Evolutionary conservation across 148 eudicot genomes (phyloP).

Genomic region (Camellia lanceoleosa): DNA sequence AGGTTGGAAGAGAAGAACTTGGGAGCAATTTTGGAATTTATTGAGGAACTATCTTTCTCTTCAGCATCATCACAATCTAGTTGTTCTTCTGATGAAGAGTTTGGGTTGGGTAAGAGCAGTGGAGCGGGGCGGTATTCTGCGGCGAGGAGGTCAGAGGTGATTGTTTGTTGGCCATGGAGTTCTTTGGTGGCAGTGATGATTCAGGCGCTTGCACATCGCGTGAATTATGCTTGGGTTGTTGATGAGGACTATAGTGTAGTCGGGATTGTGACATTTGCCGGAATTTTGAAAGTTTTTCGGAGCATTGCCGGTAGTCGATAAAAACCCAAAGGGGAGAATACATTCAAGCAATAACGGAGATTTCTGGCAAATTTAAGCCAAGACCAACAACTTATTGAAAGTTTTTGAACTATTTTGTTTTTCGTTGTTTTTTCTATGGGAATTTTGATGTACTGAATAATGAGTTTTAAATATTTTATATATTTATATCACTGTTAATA

Average conservation of each 20-base stretch:
- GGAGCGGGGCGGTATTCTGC: conserved; percentile 35
- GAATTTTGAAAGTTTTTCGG: conserved; percentile 60
- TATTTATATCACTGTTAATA: background rate
- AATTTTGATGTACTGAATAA: background rate
- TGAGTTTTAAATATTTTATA: too few relatives aligned
- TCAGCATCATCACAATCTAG: conserved; percentile 38
- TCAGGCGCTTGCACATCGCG: conserved; percentile 79
- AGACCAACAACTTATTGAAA: background rate
- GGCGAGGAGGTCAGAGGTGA: conserved; percentile 55
- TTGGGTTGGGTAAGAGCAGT: conserved; percentile 23
- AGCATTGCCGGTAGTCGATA: conserved; percentile 15
- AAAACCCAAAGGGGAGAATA: conserved; percentile 5
- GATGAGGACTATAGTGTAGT: conserved; percentile 59
- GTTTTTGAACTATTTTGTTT: background rate
- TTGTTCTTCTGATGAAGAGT: conserved; percentile 74
- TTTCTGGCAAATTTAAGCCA: background rate
- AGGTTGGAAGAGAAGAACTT: conserved; percentile 54
- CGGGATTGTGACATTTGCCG: conserved; percentile 67
- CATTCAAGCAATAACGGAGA: conserved; percentile 13
- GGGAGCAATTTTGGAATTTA: conserved; percentile 56
- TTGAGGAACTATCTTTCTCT: conserved; percentile 46
- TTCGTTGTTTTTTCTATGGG: background rate
- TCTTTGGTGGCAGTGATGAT: conserved; percentile 90
- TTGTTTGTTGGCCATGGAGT: conserved; percentile 64
- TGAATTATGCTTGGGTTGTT: conserved; percentile 72